Percentiles rank a stretch among this genome's conserved stretches.
These are phyloP conservation scores for Oryza brachyantha DNA, from an alignment of 176 grass and related monocot genomes.

Conservation along the genomic window DNA sequence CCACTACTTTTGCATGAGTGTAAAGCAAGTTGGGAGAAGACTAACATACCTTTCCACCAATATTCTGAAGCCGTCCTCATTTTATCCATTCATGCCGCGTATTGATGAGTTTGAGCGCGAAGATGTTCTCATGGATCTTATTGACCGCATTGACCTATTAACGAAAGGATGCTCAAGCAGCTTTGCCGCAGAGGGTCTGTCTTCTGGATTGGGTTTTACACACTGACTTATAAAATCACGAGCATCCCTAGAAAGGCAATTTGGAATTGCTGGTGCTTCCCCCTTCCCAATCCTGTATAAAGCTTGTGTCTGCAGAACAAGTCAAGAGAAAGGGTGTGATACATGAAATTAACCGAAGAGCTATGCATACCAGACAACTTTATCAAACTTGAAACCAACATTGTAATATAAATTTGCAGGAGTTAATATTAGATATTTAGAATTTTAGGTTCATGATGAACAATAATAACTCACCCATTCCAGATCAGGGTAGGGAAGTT, in stretches of 20 bases:
- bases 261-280: constrained; percentile 54
- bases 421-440: too few relatives aligned
- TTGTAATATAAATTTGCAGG: constrained; percentile 12
- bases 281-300: constrained; percentile 63
- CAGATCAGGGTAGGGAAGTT: constrained; percentile 59
- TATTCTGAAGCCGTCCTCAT: background rate
- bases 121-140: constrained; percentile 50
- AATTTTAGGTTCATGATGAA: background rate
- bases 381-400: background rate
- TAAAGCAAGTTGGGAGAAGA: background rate
- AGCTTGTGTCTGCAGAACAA: constrained; percentile 70
- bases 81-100: constrained; percentile 22
- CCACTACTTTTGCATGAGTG: background rate
- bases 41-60: constrained; percentile 41
- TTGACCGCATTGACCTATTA: constrained; percentile 43
- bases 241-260: constrained; percentile 48
- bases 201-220: constrained; percentile 57
- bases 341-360: background rate
- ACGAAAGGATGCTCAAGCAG: constrained; percentile 74
- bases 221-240: constrained; percentile 74
- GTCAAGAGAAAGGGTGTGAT: constrained; percentile 8
- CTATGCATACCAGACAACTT: background rate
- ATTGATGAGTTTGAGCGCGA: constrained; percentile 41
- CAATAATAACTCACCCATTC: constrained; percentile 68
- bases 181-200: constrained; percentile 57